A percentile compares a stretch with the other conserved stretches of the same genome.
These are phyloP conservation scores for Coniosporium tulheliwenetii DNA, from an alignment of 2,329 filamentous ascomycete genomes.

Conservation along the genomic window DNA sequence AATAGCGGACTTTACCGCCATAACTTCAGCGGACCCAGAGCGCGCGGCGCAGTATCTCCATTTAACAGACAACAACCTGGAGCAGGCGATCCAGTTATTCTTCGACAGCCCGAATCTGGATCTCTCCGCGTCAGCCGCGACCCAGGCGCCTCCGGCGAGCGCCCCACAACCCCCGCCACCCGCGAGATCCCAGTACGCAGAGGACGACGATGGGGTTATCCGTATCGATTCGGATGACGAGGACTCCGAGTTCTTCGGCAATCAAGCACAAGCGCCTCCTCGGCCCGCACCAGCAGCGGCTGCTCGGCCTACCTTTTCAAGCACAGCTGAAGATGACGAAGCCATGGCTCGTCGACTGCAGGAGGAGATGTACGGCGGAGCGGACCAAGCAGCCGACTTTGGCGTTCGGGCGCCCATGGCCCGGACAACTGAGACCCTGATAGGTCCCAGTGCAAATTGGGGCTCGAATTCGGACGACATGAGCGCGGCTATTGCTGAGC, in stretches of 20 bases:
- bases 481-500: conserved; percentile 47
- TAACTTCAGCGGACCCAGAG: conserved; percentile 60
- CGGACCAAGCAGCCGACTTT: conserved; percentile 29
- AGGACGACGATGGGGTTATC: conserved; percentile 47
- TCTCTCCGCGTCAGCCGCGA: conserved; percentile 21
- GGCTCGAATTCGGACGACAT: conserved; percentile 36
- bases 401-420: conserved; percentile 80
- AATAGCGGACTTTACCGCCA: conserved; percentile 61
- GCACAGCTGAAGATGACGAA: conserved; percentile 59
- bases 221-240: conserved; percentile 67
- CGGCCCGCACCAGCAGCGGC: background rate
- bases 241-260: conserved; percentile 17
- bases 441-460: conserved; percentile 52
- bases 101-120: conserved; percentile 74
- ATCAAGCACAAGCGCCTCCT: conserved; percentile 24
- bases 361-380: conserved; percentile 66
- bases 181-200: conserved; percentile 19
- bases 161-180: conserved; percentile 13
- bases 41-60: conserved; percentile 72
- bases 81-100: conserved; percentile 77
- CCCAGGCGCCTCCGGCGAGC: conserved; percentile 15
- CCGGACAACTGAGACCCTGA: conserved; percentile 77
- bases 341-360: conserved; percentile 85
- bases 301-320: background rate
- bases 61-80: conserved; percentile 68